These are phyloP conservation scores for Colletotrichum viniferum DNA, from an alignment of 2,329 filamentous ascomycete genomes.

Conservation along the genomic window DNA sequence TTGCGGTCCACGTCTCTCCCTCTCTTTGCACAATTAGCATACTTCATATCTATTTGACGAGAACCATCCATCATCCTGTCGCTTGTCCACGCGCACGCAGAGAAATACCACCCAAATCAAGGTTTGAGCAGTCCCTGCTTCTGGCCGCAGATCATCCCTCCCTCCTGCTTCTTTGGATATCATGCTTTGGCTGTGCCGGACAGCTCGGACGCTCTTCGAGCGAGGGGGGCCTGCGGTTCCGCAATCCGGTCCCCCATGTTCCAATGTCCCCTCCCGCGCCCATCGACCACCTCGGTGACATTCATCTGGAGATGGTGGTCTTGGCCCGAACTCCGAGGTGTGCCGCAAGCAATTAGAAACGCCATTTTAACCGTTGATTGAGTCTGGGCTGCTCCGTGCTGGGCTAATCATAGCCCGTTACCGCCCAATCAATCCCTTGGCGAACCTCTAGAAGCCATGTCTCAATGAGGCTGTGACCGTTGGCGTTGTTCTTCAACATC, in stretches of 20 bases:
- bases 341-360: background rate
- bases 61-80: background rate
- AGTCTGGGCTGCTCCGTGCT: background rate
- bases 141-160: slow-evolving; percentile 1
- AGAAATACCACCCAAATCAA: background rate
- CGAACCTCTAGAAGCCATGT: background rate
- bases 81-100: background rate
- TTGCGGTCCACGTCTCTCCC: background rate
- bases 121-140: background rate
- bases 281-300: background rate
- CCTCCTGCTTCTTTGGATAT: background rate
- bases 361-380: background rate
- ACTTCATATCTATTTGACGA: background rate
- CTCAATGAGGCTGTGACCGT: background rate
- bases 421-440: background rate
- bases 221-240: background rate
- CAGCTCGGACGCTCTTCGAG: background rate
- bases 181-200: background rate
- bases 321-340: background rate
- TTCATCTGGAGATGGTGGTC: background rate
- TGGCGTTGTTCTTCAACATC: background rate
- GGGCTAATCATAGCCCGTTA: background rate
- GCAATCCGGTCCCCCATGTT: background rate
- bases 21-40: background rate
- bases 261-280: background rate